A percentile compares a stretch with the other conserved stretches of the same genome.
Evolutionary conservation across 306 rosid genomes (phyloP).

Genomic region (Vigna trinervia): DNA sequence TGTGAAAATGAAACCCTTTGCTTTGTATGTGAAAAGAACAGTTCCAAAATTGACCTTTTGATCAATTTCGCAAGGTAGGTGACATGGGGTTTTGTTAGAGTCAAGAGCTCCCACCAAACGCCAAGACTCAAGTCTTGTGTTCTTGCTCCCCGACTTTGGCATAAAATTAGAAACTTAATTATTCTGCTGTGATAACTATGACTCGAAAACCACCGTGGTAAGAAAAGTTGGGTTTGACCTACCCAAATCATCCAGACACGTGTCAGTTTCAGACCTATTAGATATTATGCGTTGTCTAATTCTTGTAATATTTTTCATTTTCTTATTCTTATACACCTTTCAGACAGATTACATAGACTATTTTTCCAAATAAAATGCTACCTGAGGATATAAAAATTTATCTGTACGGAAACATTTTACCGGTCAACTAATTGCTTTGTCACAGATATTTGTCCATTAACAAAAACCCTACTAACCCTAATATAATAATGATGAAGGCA

Average conservation of each 20-base stretch:
- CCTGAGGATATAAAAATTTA: not conserved
- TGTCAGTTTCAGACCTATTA: not conserved
- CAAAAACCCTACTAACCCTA: not conserved
- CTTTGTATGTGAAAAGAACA: not conserved
- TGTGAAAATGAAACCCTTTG: slow-evolving; percentile 11
- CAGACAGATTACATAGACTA: not conserved
- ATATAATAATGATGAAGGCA: slow-evolving; percentile 16
- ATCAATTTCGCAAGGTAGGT: slow-evolving; percentile 8
- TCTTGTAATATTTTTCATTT: not conserved
- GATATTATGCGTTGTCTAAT: not conserved
- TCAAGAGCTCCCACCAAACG: not conserved
- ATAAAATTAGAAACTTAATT: not conserved
- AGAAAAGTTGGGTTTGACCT: slow-evolving; percentile 19
- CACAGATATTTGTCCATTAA: slow-evolving; percentile 28
- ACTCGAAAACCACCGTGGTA: not conserved
- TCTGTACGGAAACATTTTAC: not conserved
- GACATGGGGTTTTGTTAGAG: not conserved
- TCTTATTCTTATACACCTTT: not conserved
- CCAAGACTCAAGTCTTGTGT: slow-evolving; percentile 27
- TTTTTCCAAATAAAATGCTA: not conserved
- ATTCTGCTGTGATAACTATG: not conserved
- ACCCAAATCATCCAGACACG: slow-evolving; percentile 14
- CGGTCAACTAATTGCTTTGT: not conserved
- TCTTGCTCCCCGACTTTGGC: slow-evolving; percentile 39
- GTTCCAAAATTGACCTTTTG: not conserved